Evolutionary conservation across 495 filamentous ascomycete species (phyloP), one percentile per base, ranked within the genome.

Genomic region (Neurospora sp.): DNA sequence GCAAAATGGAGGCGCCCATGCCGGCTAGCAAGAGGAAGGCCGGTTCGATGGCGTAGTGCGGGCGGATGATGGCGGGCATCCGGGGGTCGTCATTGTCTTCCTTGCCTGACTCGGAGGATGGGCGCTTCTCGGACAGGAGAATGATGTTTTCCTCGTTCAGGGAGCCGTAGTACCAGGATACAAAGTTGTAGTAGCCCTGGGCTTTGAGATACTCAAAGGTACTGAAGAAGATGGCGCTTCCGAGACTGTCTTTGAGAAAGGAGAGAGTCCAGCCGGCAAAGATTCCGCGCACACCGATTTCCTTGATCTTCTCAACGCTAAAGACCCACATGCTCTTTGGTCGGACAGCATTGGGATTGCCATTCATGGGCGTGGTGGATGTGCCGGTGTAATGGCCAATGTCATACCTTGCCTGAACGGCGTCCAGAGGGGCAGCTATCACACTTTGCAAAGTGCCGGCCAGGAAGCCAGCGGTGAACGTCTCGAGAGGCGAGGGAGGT

Each of bases 141-240:
- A 84, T 74, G 31, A 86, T 74, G 39, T 79, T 76, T 40, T 84
- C 82, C 68, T 82, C 81, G 69, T 81, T 81, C 35, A 88, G 74
- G 40, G 85, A 85, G 10, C 92, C 90, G 76, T 97, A 97, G 75
- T 91, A 93, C 82, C 87, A 88, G 27, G 88, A 89, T 40, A 96
- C 84, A 77, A 93, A 97, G 17, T 82, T 85, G 80, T 96, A 96
- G 82, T 94, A 97, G 10, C 85, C 85, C 79, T 97, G 94, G 9
- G 91, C 90, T 79, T 97, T 97, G 75, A 96, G 82, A 70, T 89
- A 94, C 81, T 97, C 94, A 75, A 97, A 97, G 1, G 87, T 88
- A 40, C 89, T 87, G 81, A 97, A 97, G 83, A 97, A 97, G 17
- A 93, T 80, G 9, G 90, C 94, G 76, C 89, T 91, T 1, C 94